Conservation (phyloP, 129 eudicot genomes). For the Oenanthe sinensis region DNA sequence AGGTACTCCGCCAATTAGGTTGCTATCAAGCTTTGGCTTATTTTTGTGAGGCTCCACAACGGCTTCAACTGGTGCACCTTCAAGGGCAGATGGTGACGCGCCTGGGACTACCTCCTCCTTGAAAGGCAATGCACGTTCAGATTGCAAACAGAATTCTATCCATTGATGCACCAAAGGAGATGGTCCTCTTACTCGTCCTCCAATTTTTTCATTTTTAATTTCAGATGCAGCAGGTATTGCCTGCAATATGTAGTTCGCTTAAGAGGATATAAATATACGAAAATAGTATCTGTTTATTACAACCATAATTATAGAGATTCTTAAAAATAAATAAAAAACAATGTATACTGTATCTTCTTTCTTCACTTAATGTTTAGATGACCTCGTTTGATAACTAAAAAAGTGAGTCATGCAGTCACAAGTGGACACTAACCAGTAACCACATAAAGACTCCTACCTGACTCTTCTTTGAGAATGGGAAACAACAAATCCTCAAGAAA, state of each 20-base stretch:
- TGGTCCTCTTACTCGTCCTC: slow-evolving; percentile 84
- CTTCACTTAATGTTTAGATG: background rate
- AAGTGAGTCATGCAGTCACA: background rate
- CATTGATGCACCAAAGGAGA: slow-evolving; percentile 90
- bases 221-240: slow-evolving; percentile 66
- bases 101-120: slow-evolving; percentile 66
- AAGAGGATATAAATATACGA: background rate
- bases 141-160: slow-evolving; percentile 80
- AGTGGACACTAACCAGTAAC: background rate
- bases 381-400: background rate
- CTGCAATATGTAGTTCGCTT: slow-evolving; percentile 28
- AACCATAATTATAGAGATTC: background rate
- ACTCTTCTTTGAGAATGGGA: background rate
- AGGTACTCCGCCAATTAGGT: slow-evolving; percentile 62
- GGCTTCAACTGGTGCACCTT: slow-evolving; percentile 16
- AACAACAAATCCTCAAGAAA: background rate
- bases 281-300: background rate
- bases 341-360: background rate
- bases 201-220: slow-evolving; percentile 34
- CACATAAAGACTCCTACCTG: background rate
- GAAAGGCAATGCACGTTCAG: slow-evolving; percentile 64
- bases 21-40: slow-evolving; percentile 70
- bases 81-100: slow-evolving; percentile 66
- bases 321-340: background rate
- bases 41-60: slow-evolving; percentile 25